Evolutionary conservation across 495 filamentous ascomycete species (phyloP), one percentile per base, ranked within the genome.

Genomic region (Alectoria sarmentosa): DNA sequence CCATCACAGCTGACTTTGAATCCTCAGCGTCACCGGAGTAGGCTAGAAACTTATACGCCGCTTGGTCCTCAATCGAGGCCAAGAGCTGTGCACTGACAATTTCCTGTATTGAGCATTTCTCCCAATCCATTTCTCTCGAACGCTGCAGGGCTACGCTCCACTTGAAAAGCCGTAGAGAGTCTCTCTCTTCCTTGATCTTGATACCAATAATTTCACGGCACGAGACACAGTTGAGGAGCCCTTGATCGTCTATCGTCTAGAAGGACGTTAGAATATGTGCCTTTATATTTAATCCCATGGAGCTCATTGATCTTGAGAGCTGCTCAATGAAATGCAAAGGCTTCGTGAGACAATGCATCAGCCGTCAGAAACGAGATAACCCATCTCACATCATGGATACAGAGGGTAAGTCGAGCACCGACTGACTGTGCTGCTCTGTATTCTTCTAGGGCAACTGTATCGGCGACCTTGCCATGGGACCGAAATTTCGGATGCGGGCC

Each of bases 361-460:
- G 61, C 44, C 38, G 26, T 60, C 55, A 60, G 28, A 57, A 15
- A 57, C 58, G 26, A 32, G 56, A 30, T 34, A 49, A 66, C 59
- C 67, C 64, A 49, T 62, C 65, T 21, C 44, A 23, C 39, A n/a
- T 30, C 52, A 46, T 58, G 41, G 62, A 58, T 44, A 7, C 32
- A 65, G 41, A n/a, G 62, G 41, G 19, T 63, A 34, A 61, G 41
- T 61, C 61, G 44, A 65, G 63, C 37, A 37, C 46, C 62, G 48
- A 42, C 54, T 56, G 59, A 34, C 26, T 57, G 42, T 56, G 60
- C 36, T 49, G 28, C 60, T 38, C 46, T 17, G 21, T 4, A 14
- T 64, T 57, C 38, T 77, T 96, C 73, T 96, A 72, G 90, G 91
- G 88, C 85, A 90, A 78, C 88, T 89, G 91, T 96, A 96, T 96